phyloP scores from a whole-genome alignment of 352 stramenopile genomes.

The Nothophytophthora sp. region DNA sequence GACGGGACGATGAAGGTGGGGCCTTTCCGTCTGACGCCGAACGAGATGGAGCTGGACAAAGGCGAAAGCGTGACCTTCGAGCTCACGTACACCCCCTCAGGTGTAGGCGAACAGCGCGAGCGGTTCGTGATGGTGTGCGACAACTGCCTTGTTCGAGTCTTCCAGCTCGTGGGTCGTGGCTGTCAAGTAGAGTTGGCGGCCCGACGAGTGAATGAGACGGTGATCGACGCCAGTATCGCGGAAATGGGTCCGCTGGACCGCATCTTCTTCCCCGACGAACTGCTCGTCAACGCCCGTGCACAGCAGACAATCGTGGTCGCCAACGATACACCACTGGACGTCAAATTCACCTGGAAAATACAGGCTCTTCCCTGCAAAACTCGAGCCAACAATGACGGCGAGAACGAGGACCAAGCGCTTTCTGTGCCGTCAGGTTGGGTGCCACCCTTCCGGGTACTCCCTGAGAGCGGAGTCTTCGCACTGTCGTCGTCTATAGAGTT shows the following conservation, averaged over 20 bases:
- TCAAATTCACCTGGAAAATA: constrained; percentile 62
- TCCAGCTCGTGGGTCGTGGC: constrained; percentile 64
- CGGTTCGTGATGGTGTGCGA: constrained; percentile 84
- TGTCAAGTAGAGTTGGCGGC: constrained; percentile 69
- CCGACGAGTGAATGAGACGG: constrained; percentile 40
- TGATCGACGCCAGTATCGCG: constrained; percentile 43
- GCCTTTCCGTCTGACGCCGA: constrained; percentile 59
- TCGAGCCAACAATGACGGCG: background rate
- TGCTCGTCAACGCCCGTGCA: constrained; percentile 34
- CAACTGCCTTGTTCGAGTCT: constrained; percentile 79
- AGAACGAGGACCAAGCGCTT: constrained; percentile 8
- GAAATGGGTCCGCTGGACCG: constrained; percentile 49
- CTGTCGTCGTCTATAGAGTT: constrained; percentile 45
- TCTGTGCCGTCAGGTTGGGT: constrained; percentile 4
- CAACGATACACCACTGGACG: constrained; percentile 70
- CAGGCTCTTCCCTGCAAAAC: constrained; percentile 7
- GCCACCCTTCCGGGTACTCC: constrained; percentile 42
- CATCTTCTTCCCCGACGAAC: constrained; percentile 45
- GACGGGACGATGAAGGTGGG: constrained; percentile 28
- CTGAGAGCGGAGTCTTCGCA: constrained; percentile 40
- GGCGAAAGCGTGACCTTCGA: constrained; percentile 41
- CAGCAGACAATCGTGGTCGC: constrained; percentile 47
- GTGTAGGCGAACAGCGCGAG: constrained; percentile 56
- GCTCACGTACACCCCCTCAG: constrained; percentile 56
- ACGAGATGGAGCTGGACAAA: constrained; percentile 49